Evolutionary conservation across 1,284 basidiomycete species (phyloP).

Genomic region (Sanghuangporus sanghuang): DNA sequence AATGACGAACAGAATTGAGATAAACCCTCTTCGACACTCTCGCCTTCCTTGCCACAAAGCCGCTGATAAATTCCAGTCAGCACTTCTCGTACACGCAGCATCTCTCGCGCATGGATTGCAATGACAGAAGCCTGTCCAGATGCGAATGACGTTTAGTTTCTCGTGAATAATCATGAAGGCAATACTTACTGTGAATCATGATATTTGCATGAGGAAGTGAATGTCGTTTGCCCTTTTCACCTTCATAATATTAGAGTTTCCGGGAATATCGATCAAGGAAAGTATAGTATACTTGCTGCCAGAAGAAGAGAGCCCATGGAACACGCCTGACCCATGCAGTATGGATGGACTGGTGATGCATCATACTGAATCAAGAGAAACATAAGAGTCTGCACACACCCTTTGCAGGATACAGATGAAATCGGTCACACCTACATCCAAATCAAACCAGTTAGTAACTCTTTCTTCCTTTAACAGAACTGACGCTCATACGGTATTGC

Average conservation of each 20-base stretch:
- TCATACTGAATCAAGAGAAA: constrained; percentile 61
- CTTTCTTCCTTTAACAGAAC: background rate
- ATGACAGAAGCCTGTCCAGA: constrained; percentile 90
- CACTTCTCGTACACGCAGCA: constrained; percentile 77
- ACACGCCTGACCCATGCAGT: constrained; percentile 88
- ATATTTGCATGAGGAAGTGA: constrained; percentile 88
- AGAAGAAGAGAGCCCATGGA: constrained; percentile 91
- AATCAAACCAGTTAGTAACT: background rate
- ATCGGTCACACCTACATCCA: constrained; percentile 78
- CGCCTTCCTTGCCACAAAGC: constrained; percentile 66
- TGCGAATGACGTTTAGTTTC: no score
- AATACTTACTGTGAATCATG: constrained; percentile 90
- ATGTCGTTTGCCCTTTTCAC: constrained; percentile 82
- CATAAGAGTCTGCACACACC: background rate
- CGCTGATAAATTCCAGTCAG: constrained; percentile 82
- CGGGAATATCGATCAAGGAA: no score
- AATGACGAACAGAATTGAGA: constrained; percentile 63
- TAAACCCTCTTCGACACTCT: constrained; percentile 58
- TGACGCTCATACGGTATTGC: constrained; percentile 70
- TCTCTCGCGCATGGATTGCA: constrained; percentile 91
- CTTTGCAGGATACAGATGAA: no score
- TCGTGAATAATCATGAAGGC: no score
- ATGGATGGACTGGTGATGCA: constrained; percentile 89
- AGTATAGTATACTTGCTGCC: constrained; percentile 66
- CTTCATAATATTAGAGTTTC: no score